Evolutionary conservation across 768 basidiomycete species (phyloP), one percentile per base, ranked within the genome.

Genomic region (Lactifluus hygrophoroides): DNA sequence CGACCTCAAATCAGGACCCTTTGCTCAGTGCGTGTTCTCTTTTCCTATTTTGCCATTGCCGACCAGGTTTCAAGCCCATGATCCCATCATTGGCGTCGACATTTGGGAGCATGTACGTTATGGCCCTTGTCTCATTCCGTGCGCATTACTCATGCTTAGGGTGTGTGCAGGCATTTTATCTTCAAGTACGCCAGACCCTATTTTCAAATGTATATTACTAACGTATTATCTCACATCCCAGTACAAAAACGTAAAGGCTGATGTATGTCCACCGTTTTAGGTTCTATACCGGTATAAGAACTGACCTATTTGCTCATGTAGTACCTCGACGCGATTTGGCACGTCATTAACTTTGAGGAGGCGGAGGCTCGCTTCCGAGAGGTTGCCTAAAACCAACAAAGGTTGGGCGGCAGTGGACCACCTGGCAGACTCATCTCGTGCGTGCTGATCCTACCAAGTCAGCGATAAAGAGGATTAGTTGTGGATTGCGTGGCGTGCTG

Each of bases 1-100:
- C 95, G 21, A 99, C 96, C 13, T 75, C 92, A 7, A 98, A 99
- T 76, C 96, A 99, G 75, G 96, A 99, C 70, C 96, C 96, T 25
- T 74, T 93, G 51, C 73, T 82, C n/a, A 72, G 80, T 80, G 65
- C n/a, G 77, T 70, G 6, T 2, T 9, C 11, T 21, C 30, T 25
- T 42, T n/a, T 11, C 10, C 19, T 42, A 43, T 40, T 3, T 27
- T 45, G 37, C 23, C 25, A 28, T 62, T 44, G 23, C 56, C 56
- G 19, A 57, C 50, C 28, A 27, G 27, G 34, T 16, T 17, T 56
- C 11, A 67, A 90, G 90, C 86, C 3, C 90, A 94, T 72, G 78
- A 80, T 17, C 94, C 95, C 19, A 86, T 99, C 68, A 82, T 99
- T 69, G 96, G 96, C 34, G 85, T 98, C 64, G 95, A 99, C 73